Evolutionary conservation across 73 alveolate species (phyloP).

Genomic region (Paraurostyla sp.): DNA sequence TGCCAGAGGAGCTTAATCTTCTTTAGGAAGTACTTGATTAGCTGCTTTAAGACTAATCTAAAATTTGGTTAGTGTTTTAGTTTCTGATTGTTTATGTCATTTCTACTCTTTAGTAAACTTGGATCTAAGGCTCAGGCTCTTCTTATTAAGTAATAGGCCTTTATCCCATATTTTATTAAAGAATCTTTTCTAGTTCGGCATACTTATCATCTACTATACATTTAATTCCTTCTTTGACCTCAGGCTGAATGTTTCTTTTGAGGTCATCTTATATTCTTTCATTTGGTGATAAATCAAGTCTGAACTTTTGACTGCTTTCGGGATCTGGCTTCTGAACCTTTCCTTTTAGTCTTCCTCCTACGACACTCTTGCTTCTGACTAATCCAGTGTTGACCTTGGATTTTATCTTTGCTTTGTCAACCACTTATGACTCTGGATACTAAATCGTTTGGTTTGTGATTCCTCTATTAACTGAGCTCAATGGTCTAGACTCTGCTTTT

Average conservation of each 20-base stretch:
- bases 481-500: no score
- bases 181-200: slow-evolving; percentile 20
- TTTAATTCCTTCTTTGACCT: slow-evolving; percentile 26
- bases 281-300: neutral
- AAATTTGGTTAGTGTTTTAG: no score
- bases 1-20: neutral
- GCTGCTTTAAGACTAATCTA: no score
- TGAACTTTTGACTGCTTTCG: neutral
- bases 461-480: no score
- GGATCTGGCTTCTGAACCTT: neutral
- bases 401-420: neutral
- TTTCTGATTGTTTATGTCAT: no score
- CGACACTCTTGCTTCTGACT: slow-evolving; percentile 1
- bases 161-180: neutral
- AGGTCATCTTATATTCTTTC: slow-evolving; percentile 4
- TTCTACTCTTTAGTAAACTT: no score
- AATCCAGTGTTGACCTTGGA: slow-evolving; percentile 6
- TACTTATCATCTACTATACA: neutral
- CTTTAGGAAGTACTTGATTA: neutral
- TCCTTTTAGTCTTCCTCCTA: neutral
- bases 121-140: no score
- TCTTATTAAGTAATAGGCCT: no score
- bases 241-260: neutral
- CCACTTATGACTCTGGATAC: no score
- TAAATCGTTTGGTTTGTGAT: no score